Conservation (phyloP, 2,329 filamentous ascomycete species). For the Decorospora gaudefroyi region DNA sequence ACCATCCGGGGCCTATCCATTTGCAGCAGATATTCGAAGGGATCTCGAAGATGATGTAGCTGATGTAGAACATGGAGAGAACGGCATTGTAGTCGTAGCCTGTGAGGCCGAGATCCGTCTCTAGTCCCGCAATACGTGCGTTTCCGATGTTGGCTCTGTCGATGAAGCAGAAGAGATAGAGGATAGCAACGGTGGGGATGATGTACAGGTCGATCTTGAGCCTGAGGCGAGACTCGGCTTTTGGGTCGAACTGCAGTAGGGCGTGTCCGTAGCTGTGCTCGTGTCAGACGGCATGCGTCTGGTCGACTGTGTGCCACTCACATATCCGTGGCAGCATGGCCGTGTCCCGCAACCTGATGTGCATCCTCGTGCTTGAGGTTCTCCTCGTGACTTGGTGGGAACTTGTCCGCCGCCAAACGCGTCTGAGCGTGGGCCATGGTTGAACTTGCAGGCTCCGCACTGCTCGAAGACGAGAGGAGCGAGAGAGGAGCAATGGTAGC, state of each 20-base stretch:
- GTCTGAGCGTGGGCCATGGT: constrained; percentile 16
- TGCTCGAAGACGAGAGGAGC: no score
- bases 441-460: no score
- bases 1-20: constrained; percentile 72
- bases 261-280: constrained; percentile 39
- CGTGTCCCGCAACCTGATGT: constrained; percentile 34
- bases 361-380: constrained; percentile 34
- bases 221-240: constrained; percentile 62
- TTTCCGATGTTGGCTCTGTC: constrained; percentile 78
- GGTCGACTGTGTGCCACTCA: constrained; percentile 11
- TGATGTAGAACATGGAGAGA: constrained; percentile 71
- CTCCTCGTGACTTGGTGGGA: constrained; percentile 30
- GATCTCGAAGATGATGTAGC: constrained; percentile 65
- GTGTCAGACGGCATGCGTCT: constrained; percentile 8
- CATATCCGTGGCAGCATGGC: constrained; percentile 42
- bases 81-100: constrained; percentile 71
- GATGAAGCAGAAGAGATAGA: constrained; percentile 76
- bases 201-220: constrained; percentile 69
- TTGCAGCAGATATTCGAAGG: constrained; percentile 72
- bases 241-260: constrained; percentile 56
- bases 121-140: constrained; percentile 67
- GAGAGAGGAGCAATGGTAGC: background rate
- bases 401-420: constrained; percentile 21
- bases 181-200: constrained; percentile 66
- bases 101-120: constrained; percentile 62